Evolutionary conservation across 148 eudicot genomes (phyloP).

Genomic region (Persicaria maculosa): DNA sequence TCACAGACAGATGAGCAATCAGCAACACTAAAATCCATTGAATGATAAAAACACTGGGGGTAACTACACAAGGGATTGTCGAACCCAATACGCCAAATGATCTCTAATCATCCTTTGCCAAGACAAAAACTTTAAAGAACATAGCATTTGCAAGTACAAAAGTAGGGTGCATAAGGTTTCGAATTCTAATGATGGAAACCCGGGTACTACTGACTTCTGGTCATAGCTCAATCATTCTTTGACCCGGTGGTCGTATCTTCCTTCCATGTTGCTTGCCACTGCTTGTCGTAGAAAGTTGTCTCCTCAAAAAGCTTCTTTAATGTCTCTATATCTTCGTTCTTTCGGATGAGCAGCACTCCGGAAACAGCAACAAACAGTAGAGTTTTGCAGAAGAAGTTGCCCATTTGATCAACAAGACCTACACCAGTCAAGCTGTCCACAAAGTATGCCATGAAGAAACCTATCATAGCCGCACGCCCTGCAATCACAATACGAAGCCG

Average conservation of each 20-base stretch:
- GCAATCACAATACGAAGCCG: neutral
- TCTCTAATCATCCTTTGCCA: slow-evolving; percentile 2
- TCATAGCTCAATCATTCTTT: slow-evolving; percentile 28
- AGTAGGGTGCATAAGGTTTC: neutral
- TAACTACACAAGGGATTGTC: neutral
- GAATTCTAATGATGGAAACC: neutral
- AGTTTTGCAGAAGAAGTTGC: slow-evolving; percentile 96
- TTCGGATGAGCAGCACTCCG: slow-evolving; percentile 76
- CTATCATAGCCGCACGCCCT: slow-evolving; percentile 99
- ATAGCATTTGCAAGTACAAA: neutral
- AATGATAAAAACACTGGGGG: neutral
- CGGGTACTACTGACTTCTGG: neutral
- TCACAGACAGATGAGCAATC: neutral
- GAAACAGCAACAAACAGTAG: slow-evolving; percentile 73
- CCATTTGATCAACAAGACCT: slow-evolving; percentile 94
- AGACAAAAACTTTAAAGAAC: neutral
- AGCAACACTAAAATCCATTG: neutral
- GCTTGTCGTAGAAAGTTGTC: slow-evolving; percentile 93
- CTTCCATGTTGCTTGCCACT: slow-evolving; percentile 99
- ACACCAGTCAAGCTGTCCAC: slow-evolving; percentile 97
- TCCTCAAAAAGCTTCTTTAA: slow-evolving; percentile 78
- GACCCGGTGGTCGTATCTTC: slow-evolving; percentile 32
- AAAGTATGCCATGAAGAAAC: slow-evolving; percentile 97
- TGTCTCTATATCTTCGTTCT: slow-evolving; percentile 84
- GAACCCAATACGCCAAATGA: neutral